A percentile compares a stretch with the other conserved stretches of the same genome.
phyloP scores from a whole-genome alignment of 345 rosid species.

The Sisymbrium altissimum region DNA sequence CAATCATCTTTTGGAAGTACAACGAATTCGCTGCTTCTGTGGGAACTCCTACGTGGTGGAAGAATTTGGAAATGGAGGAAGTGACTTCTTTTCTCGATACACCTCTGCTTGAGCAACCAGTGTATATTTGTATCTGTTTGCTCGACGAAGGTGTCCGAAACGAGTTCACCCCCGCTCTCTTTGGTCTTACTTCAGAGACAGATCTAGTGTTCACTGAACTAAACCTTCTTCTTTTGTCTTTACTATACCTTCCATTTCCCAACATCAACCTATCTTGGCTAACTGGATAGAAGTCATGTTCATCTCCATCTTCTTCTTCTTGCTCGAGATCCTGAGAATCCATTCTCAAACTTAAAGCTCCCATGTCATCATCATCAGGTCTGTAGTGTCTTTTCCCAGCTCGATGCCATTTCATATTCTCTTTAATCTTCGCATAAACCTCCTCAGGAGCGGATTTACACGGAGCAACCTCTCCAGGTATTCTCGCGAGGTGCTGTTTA shows the following conservation, averaged over 20 bases:
- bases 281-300: conserved; percentile 36
- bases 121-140: conserved; percentile 37
- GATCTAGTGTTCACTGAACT: conserved; percentile 41
- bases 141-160: conserved; percentile 36
- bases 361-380: conserved; percentile 48
- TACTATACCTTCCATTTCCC: conserved; percentile 49
- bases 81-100: conserved; percentile 49
- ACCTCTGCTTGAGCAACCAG: conserved; percentile 33
- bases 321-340: conserved; percentile 54
- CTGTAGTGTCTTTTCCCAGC: conserved; percentile 59
- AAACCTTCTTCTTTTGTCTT: conserved; percentile 41
- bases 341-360: conserved; percentile 40
- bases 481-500: conserved; percentile 79
- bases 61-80: conserved; percentile 57
- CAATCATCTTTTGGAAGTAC: conserved; percentile 57
- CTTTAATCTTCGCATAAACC: conserved; percentile 65
- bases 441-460: conserved; percentile 75
- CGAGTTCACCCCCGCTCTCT: conserved; percentile 45
- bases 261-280: conserved; percentile 42
- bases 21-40: conserved; percentile 49
- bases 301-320: conserved; percentile 50
- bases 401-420: conserved; percentile 81
- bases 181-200: conserved; percentile 45
- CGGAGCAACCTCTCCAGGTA: conserved; percentile 75
- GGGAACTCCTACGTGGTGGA: conserved; percentile 58